Evolutionary conservation across 768 basidiomycete species (phyloP).

Genomic region (Podaxis sp.): DNA sequence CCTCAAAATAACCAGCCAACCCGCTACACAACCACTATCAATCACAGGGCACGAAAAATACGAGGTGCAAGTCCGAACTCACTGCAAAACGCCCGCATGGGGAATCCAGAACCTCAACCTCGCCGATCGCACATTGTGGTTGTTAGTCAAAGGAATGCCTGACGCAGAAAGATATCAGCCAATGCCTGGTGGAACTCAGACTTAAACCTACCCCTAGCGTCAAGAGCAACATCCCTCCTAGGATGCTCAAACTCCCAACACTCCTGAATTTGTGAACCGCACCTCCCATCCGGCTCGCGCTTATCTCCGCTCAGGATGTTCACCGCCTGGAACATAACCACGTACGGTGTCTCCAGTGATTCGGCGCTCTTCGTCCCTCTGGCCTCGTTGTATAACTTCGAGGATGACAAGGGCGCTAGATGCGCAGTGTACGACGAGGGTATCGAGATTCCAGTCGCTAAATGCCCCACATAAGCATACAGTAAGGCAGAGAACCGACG

Average conservation of each 20-base stretch:
- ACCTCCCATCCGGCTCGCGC: conserved; percentile 57
- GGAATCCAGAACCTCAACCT: conserved; percentile 90
- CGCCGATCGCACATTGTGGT: conserved; percentile 89
- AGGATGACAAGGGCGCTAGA: conserved; percentile 91
- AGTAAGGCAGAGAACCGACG: not conserved
- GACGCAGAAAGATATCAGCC: conserved; percentile 4
- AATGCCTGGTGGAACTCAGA: not conserved
- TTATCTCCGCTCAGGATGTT: conserved; percentile 84
- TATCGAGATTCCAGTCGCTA: conserved; percentile 93
- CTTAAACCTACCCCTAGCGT: conserved; percentile 58
- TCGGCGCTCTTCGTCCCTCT: conserved; percentile 61
- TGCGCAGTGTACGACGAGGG: conserved; percentile 95
- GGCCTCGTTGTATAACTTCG: conserved; percentile 88
- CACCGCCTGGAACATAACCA: conserved; percentile 96
- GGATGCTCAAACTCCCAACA: conserved; percentile 99
- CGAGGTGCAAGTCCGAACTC: conserved; percentile 18
- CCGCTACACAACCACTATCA: conserved; percentile 42
- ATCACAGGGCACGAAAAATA: not conserved
- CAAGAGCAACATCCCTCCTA: conserved; percentile 70
- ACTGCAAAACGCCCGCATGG: conserved; percentile 89
- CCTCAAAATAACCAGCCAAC: conserved; percentile 96
- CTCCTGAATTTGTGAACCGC: conserved; percentile 84
- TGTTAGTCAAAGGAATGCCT: conserved; percentile 94
- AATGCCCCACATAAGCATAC: not conserved
- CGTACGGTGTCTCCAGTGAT: conserved; percentile 91